phyloP scores from a whole-genome alignment of 352 stramenopile genomes.

The Globisporangium paroecandrum region DNA sequence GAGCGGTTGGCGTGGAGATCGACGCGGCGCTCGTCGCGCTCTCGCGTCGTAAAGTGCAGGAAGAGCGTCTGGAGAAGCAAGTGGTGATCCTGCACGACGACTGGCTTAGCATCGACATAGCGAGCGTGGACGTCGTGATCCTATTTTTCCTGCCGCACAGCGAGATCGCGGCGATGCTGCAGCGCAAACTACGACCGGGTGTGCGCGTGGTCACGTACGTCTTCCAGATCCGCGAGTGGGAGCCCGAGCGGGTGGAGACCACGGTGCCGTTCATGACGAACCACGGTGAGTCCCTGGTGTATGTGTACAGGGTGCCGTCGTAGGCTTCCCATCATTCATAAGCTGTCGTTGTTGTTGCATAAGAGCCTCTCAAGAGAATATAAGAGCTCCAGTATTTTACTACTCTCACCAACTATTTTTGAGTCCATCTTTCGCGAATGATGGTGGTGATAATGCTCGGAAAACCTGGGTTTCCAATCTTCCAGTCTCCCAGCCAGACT shows the following conservation, averaged over 20 bases:
- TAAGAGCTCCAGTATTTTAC: conserved; percentile 4
- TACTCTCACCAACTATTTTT: not conserved
- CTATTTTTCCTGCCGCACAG: conserved; percentile 67
- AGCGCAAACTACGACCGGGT: conserved; percentile 33
- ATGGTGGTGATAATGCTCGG: not conserved
- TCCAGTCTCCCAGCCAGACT: not conserved
- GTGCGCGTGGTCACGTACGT: conserved; percentile 65
- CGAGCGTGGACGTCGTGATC: conserved; percentile 41
- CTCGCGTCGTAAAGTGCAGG: conserved; percentile 27
- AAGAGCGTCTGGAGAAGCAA: conserved; percentile 15
- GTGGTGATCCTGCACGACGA: conserved; percentile 46
- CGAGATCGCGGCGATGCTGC: conserved; percentile 34
- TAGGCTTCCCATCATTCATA: not conserved
- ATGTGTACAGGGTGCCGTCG: conserved; percentile 39
- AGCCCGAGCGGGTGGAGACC: conserved; percentile 27
- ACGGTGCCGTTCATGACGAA: conserved; percentile 67
- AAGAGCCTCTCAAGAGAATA: not conserved
- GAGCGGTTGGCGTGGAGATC: conserved; percentile 50
- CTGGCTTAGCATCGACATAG: conserved; percentile 48
- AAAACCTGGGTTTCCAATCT: not conserved
- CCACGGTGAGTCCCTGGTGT: conserved; percentile 42
- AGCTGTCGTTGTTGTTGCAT: not conserved
- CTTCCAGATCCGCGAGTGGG: conserved; percentile 61
- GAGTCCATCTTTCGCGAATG: not conserved
- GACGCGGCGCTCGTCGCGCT: conserved; percentile 47